Evolutionary conservation across 805 yeast genomes (phyloP).

Genomic region (Hanseniaspora pseudoguilliermondii): DNA sequence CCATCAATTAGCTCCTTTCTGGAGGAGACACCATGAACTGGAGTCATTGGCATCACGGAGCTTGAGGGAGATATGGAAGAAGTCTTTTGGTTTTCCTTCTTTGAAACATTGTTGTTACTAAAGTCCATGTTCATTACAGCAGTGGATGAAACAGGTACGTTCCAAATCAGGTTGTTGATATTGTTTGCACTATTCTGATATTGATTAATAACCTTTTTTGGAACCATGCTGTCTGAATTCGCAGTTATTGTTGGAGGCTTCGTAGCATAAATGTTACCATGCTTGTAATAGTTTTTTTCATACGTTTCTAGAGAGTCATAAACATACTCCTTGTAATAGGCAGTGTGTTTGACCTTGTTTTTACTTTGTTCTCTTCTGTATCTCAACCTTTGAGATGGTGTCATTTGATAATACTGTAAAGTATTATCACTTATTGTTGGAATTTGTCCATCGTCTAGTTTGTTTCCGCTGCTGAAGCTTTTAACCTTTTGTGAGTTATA

Average conservation of each 20-base stretch:
- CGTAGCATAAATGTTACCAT: constrained; percentile 13
- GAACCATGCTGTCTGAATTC: not conserved
- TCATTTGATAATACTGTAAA: constrained; percentile 15
- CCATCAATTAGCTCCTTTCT: constrained; percentile 18
- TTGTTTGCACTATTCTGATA: not conserved
- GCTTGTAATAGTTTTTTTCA: constrained; percentile 16
- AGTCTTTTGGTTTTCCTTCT: not conserved
- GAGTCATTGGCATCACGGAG: constrained; percentile 33
- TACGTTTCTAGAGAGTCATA: constrained; percentile 27
- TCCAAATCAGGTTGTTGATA: constrained; percentile 35
- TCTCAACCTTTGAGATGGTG: constrained; percentile 34
- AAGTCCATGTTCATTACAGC: not conserved
- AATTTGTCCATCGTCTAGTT: not conserved
- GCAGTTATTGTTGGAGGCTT: not conserved
- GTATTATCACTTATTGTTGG: not conserved
- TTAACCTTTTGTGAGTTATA: not conserved
- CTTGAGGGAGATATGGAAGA: not conserved
- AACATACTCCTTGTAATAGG: constrained; percentile 28
- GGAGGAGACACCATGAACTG: constrained; percentile 34
- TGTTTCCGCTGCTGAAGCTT: not conserved
- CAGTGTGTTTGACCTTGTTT: constrained; percentile 24
- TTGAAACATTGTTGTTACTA: not conserved
- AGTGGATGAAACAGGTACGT: constrained; percentile 37
- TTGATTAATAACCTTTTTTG: not conserved
- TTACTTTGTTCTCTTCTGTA: constrained; percentile 30